Evolutionary conservation across 225 moss, liverwort and hornwort genomes (phyloP).

Genomic region (Asterella californica): DNA sequence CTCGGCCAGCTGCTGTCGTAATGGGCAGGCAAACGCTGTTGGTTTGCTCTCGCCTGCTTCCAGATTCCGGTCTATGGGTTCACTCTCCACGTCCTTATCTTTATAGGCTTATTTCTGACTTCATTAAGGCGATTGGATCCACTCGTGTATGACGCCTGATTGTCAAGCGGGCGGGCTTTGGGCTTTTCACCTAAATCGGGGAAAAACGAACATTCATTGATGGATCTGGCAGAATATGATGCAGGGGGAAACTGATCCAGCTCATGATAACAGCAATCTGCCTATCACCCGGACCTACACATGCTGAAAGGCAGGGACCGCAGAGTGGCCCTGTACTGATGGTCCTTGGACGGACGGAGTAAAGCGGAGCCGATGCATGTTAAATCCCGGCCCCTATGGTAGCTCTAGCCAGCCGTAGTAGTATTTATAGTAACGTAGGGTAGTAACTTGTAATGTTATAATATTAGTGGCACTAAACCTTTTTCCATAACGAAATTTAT

Average conservation of each 20-base stretch:
- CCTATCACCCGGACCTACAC: neutral
- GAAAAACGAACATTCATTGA: constrained; percentile 9
- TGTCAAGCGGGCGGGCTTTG: neutral
- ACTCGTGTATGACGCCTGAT: neutral
- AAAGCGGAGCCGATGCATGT: too few species aligned
- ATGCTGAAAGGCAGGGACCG: too few species aligned
- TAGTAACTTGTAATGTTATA: too few species aligned
- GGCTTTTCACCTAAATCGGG: neutral
- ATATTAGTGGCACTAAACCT: too few species aligned
- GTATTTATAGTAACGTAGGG: neutral
- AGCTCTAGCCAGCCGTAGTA: neutral
- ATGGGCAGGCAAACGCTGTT: constrained; percentile 4
- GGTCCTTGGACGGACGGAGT: neutral
- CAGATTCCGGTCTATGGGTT: constrained; percentile 11
- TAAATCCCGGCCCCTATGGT: too few species aligned
- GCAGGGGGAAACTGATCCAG: constrained; percentile 13
- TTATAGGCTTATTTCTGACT: neutral
- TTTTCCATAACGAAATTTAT: too few species aligned
- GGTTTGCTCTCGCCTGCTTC: neutral
- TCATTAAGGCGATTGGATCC: constrained; percentile 11
- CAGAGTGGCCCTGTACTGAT: too few species aligned
- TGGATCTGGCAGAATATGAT: constrained; percentile 15
- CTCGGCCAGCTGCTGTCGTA: constrained; percentile 1
- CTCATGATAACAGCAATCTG: constrained; percentile 12
- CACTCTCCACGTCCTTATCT: constrained; percentile 12